Evolutionary conservation across 495 filamentous ascomycete species (phyloP), one percentile per base, ranked within the genome.

Genomic region (Thozetella sp.): DNA sequence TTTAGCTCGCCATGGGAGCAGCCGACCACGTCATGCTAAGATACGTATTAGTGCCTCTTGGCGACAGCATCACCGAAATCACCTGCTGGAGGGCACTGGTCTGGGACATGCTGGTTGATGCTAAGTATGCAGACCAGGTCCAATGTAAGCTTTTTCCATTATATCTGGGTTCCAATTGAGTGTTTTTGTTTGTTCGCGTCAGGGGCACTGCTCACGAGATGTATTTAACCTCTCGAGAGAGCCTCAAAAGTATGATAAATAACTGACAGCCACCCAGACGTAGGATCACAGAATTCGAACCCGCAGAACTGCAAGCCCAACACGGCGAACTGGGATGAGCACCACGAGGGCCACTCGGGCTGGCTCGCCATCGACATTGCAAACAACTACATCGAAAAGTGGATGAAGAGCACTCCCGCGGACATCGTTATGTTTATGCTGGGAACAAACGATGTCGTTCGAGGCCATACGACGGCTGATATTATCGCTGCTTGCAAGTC

Each of bases 351-450:
- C 40, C 77, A 80, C 55, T 65, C 72, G 22, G 75, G 77, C 22
- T 78, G 69, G 51, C 67, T 76, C 6, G 76, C 76, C 51, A 68
- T 76, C 62, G 70, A 79, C 58, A 75, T 80, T 51, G 76, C 75
- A 24, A 74, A 77, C 65, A 77, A 70, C 40, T 69, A 78, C 34
- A 58, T 79, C 19, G 60, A 65, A 3, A 57, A 52, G n/a, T 79
- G 76, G 77, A 53, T 79, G 51, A 64, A 66, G 24, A 68, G 51
- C 27, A 72, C 71, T 0, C 66, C 65, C 2, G 70, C 77, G 12
- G 77, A 80, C 51, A 66, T 80, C 4, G 72, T 80, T 55, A 74
- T 68, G 63, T 75, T 78, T 60, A 73, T 75, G 68, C 64, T 80
- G 2, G 77, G 77, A 45, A 80, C 77, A 10, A 76, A 80, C 55